phyloP scores from a whole-genome alignment of 2,329 filamentous ascomycete genomes.

The Didymella sp. region DNA sequence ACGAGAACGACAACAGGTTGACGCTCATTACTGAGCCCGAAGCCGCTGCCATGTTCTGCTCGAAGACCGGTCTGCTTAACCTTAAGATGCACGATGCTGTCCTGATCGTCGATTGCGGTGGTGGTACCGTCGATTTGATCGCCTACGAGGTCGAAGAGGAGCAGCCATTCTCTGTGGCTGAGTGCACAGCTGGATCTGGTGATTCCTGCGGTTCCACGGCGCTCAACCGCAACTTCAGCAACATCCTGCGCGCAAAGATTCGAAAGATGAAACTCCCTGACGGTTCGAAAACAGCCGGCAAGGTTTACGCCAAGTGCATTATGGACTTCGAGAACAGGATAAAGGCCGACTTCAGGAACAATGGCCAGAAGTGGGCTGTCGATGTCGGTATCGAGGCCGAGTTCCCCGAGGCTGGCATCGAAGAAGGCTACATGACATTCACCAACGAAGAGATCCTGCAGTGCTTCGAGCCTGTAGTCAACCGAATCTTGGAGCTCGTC shows the following conservation, averaged over 20 bases:
- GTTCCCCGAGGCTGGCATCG: constrained; percentile 95
- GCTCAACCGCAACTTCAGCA: constrained; percentile 97
- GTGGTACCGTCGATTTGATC: constrained; percentile 98
- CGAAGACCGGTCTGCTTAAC: constrained; percentile 93
- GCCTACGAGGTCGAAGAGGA: constrained; percentile 99
- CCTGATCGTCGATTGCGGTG: constrained; percentile 96
- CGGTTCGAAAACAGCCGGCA: constrained; percentile 94
- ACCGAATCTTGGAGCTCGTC: constrained; percentile 93
- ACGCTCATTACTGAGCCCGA: constrained; percentile 96
- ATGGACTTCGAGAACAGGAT: constrained; percentile 99
- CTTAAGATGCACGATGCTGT: constrained; percentile 99
- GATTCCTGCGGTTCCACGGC: constrained; percentile 99
- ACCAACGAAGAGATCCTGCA: constrained; percentile 99
- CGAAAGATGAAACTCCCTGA: constrained; percentile 99
- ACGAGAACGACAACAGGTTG: constrained; percentile 96
- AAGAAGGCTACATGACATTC: constrained; percentile 99
- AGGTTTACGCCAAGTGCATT: constrained; percentile 98
- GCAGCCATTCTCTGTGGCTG: constrained; percentile 93
- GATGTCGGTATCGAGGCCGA: constrained; percentile 98
- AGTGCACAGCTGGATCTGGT: constrained; percentile 95
- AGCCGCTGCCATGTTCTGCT: constrained; percentile 95
- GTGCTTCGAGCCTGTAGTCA: constrained; percentile 98
- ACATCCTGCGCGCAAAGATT: constrained; percentile 96
- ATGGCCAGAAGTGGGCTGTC: constrained; percentile 98
- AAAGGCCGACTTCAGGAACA: constrained; percentile 99